A percentile compares a stretch with the other conserved stretches of the same genome.
Evolutionary conservation across 495 filamentous ascomycete genomes (phyloP).

Genomic region (Astrocystis sublimbata): DNA sequence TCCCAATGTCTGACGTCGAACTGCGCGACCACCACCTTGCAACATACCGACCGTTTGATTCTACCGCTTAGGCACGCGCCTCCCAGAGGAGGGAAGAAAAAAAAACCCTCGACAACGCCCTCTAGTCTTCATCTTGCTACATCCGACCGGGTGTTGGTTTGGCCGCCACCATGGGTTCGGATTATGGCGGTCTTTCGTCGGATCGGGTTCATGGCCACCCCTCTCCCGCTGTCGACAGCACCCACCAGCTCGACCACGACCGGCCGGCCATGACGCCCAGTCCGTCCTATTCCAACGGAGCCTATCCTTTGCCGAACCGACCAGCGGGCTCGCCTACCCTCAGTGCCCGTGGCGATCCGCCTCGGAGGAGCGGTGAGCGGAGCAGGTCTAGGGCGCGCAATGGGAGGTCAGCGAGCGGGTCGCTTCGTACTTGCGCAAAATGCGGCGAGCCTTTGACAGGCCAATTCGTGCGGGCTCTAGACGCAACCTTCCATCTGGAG

Average conservation of each 20-base stretch:
- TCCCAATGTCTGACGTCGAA: conserved; percentile 37
- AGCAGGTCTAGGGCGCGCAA: conserved; percentile 47
- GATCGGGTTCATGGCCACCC: conserved; percentile 37
- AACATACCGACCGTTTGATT: conserved; percentile 23
- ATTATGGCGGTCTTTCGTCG: conserved; percentile 36
- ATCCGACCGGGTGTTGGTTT: conserved; percentile 24
- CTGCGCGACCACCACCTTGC: conserved; percentile 26
- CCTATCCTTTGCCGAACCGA: conserved; percentile 33
- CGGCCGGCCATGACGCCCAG: conserved; percentile 38
- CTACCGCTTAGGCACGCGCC: conserved; percentile 22
- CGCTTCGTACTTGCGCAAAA: conserved; percentile 76
- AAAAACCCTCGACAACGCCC: conserved; percentile 13
- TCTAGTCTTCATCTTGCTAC: conserved; percentile 18
- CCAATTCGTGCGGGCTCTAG: conserved; percentile 92
- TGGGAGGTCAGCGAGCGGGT: conserved; percentile 52
- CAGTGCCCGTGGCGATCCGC: conserved; percentile 36
- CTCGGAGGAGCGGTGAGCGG: conserved; percentile 49
- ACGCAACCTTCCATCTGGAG: conserved; percentile 92
- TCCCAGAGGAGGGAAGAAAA: too few species aligned
- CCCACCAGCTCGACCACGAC: conserved; percentile 40
- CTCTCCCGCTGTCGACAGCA: conserved; percentile 25
- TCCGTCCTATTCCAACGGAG: conserved; percentile 40
- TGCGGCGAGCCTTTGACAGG: conserved; percentile 83
- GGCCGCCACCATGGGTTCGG: conserved; percentile 37
- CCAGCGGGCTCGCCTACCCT: conserved; percentile 43